A percentile compares a stretch with the other conserved stretches of the same genome.
phyloP scores from a whole-genome alignment of 2,329 filamentous ascomycete genomes.

The Paramyrothecium roridum region DNA sequence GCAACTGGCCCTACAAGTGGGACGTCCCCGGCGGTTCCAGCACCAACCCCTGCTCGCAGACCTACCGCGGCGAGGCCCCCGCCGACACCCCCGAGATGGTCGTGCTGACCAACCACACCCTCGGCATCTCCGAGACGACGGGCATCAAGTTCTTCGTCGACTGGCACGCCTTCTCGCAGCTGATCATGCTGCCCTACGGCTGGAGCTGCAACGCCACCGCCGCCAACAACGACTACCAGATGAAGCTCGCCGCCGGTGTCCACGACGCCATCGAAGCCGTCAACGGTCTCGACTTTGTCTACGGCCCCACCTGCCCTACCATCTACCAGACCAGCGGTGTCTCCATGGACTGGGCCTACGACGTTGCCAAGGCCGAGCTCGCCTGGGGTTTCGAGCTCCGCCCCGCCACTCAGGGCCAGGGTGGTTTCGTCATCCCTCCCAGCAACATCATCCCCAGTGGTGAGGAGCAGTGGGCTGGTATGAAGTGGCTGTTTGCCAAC shows the following conservation, averaged over 20 bases:
- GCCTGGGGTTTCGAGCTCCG: slow-evolving; percentile 38
- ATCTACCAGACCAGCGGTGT: slow-evolving; percentile 55
- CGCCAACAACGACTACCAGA: slow-evolving; percentile 44
- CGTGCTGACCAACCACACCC: slow-evolving; percentile 34
- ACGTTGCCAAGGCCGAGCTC: slow-evolving; percentile 37
- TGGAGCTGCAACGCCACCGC: slow-evolving; percentile 50
- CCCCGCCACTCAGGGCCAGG: slow-evolving; percentile 25
- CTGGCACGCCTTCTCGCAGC: slow-evolving; percentile 61
- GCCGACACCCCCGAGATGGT: slow-evolving; percentile 50
- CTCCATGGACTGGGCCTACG: slow-evolving; percentile 42
- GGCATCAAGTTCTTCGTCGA: slow-evolving; percentile 62
- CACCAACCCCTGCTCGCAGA: slow-evolving; percentile 47
- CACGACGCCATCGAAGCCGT: slow-evolving; percentile 46
- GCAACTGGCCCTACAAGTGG: slow-evolving; percentile 59
- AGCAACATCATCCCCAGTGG: slow-evolving; percentile 38
- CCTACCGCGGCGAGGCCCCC: slow-evolving; percentile 39
- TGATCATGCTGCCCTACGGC: slow-evolving; percentile 55
- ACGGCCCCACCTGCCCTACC: slow-evolving; percentile 55
- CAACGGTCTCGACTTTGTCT: slow-evolving; percentile 34
- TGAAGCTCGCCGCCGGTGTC: slow-evolving; percentile 43
- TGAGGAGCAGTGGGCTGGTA: slow-evolving; percentile 40
- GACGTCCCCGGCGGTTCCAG: slow-evolving; percentile 44
- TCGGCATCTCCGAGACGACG: slow-evolving; percentile 26
- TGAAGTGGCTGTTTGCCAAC: slow-evolving; percentile 55
- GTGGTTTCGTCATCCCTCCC: slow-evolving; percentile 37